A percentile compares a stretch with the other conserved stretches of the same genome.
Conservation (phyloP, 1,284 basidiomycete species). For the Porodaedalea pini region DNA sequence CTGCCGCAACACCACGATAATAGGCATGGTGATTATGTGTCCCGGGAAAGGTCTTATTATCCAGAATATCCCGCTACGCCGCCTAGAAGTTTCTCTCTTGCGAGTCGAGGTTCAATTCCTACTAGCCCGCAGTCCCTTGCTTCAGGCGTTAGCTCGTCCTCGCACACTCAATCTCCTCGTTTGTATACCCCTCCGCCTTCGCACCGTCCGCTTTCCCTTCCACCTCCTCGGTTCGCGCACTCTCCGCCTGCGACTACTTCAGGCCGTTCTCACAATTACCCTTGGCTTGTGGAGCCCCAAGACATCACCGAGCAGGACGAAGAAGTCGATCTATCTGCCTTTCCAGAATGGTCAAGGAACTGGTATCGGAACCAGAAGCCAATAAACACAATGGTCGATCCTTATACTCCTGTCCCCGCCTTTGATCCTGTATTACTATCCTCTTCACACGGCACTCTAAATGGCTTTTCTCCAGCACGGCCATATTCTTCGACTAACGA, state of each 20-base stretch:
- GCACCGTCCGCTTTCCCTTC: constrained; percentile 48
- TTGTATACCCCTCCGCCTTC: constrained; percentile 23
- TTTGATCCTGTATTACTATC: constrained; percentile 29
- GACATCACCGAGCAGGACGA: constrained; percentile 15
- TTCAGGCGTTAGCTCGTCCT: constrained; percentile 41
- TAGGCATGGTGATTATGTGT: not conserved
- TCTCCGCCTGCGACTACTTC: not conserved
- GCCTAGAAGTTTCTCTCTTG: constrained; percentile 35
- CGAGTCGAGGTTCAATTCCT: constrained; percentile 35
- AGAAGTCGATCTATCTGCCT: constrained; percentile 53
- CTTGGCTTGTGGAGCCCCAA: constrained; percentile 21
- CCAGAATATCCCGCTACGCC: constrained; percentile 39
- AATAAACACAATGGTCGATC: constrained; percentile 22
- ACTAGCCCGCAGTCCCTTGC: constrained; percentile 43
- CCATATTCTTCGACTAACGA: constrained; percentile 40
- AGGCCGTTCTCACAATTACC: constrained; percentile 18
- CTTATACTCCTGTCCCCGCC: constrained; percentile 28
- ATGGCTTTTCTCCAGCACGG: constrained; percentile 30
- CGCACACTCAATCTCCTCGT: constrained; percentile 35
- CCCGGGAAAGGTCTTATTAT: constrained; percentile 25
- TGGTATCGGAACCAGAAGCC: constrained; percentile 44
- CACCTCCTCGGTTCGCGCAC: constrained; percentile 27
- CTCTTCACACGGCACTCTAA: constrained; percentile 29
- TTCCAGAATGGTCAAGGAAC: constrained; percentile 56
- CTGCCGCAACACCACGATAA: constrained; percentile 29